phyloP scores from a whole-genome alignment of 2,329 filamentous ascomycete species.

The Seiridium cupressi region DNA sequence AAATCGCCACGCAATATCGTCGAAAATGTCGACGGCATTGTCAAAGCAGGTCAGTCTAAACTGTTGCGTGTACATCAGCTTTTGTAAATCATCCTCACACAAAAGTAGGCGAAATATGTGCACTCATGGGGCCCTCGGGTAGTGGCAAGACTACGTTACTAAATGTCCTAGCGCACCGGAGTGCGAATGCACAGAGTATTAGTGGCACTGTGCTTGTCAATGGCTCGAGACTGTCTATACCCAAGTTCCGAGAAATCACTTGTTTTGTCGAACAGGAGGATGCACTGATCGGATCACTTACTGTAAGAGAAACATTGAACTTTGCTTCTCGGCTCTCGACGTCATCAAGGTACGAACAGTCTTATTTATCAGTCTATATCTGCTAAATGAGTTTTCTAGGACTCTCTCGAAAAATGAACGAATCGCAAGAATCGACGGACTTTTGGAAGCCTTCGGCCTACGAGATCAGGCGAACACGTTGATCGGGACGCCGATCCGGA shows the following conservation, averaged over 20 bases:
- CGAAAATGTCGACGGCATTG: slow-evolving; percentile 59
- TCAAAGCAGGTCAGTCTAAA: slow-evolving; percentile 53
- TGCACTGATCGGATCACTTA: slow-evolving; percentile 76
- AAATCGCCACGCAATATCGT: slow-evolving; percentile 64
- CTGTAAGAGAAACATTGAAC: slow-evolving; percentile 74
- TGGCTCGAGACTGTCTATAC: slow-evolving; percentile 49
- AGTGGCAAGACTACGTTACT: slow-evolving; percentile 78
- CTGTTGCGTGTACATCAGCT: no score
- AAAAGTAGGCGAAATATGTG: slow-evolving; percentile 64
- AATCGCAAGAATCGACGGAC: slow-evolving; percentile 58
- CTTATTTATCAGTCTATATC: no score
- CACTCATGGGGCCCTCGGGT: slow-evolving; percentile 75
- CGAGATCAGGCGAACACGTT: slow-evolving; percentile 66
- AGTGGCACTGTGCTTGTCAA: slow-evolving; percentile 61
- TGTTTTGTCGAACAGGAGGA: slow-evolving; percentile 89
- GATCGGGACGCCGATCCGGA: slow-evolving; percentile 78
- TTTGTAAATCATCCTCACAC: neutral
- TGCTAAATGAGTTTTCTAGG: no score
- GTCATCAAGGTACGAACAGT: neutral
- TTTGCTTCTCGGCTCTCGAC: slow-evolving; percentile 68
- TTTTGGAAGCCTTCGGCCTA: slow-evolving; percentile 74
- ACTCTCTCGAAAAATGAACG: slow-evolving; percentile 50
- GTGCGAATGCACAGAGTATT: slow-evolving; percentile 48
- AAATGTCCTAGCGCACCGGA: slow-evolving; percentile 71
- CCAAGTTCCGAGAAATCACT: slow-evolving; percentile 62